Base-by-base conservation (phyloP, 1,284 basidiomycete species). In the Xerocomus minutiporus region DNA sequence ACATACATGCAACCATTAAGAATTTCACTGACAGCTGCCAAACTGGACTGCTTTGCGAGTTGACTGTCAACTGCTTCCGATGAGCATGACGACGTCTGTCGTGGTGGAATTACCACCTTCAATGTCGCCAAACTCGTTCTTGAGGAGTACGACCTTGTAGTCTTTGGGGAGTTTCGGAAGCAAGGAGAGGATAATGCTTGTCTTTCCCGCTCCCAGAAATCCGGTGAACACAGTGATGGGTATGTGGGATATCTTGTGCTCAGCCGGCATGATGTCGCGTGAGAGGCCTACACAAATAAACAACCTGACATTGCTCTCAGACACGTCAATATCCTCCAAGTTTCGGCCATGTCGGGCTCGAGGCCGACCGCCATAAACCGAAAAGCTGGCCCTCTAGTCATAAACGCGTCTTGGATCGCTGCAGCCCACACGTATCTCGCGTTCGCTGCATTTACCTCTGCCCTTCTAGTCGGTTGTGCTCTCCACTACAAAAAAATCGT, bases 401-500 rank as follows among this genome's bases (percentile, higher is more conserved):
- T 84, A 48, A 65, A 70, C 52, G 85, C 83, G 46, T 75, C 82
- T n/a, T 61, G 58, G 46, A 55, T 90, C 51, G 83, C 79, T 34
- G 75, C 75, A n/a, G 67, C 70, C 9, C 93, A 97, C 64, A 93
- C 91, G 0, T 67, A 76, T 48, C 75, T 92, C 54, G 85, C 87
- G 1, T 76, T 80, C 53, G 61, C 76, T 15, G 91, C 93, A 1
- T 97, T 97, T 67, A 51, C 73, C 8, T 68, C 74, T 7, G 91
- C 93, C 1, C 78, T 97, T 32, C 53, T 77, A 12, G 61, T 93
- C 17, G 92, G 86, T 0, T 82, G 80, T 57, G 67, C 77, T 3
- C 76, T 91, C 11, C 89, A 96, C 65, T 97, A 89, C 74, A 81
- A 84, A 62, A 88, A 88, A 66, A 86, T 97, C 34, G 92, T 95